These are phyloP conservation scores for Exophiala calicioides DNA, from an alignment of 2,329 filamentous ascomycete genomes.

Conservation along the genomic window DNA sequence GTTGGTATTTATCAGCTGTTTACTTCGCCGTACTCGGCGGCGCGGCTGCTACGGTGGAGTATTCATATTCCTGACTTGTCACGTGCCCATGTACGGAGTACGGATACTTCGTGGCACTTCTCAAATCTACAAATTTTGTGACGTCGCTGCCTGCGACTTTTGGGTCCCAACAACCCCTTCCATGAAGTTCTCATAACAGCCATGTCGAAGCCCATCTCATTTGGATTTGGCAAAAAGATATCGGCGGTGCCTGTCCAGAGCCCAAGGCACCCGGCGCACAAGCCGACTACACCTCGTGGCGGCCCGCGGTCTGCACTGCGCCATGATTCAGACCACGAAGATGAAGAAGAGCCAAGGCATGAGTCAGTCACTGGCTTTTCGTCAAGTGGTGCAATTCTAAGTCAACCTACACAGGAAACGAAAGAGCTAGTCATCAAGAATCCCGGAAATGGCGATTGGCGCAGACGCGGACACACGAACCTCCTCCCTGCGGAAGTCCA, in stretches of 20 bases:
- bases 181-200: background rate
- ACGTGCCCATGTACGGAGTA: too few relatives aligned
- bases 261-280: conserved; percentile 8
- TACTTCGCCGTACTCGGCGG: too few relatives aligned
- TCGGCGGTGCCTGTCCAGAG: conserved; percentile 1
- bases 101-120: background rate
- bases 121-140: background rate
- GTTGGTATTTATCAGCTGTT: too few relatives aligned
- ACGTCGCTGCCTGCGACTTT: background rate
- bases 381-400: conserved; percentile 50
- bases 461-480: conserved; percentile 54
- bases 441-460: conserved; percentile 58
- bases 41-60: too few relatives aligned
- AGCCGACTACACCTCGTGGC: conserved; percentile 3
- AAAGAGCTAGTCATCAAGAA: conserved; percentile 59
- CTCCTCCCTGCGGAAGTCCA: conserved; percentile 59
- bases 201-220: conserved; percentile 32
- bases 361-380: conserved; percentile 56
- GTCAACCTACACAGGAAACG: conserved; percentile 36
- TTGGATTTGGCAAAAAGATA: conserved; percentile 32
- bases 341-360: conserved; percentile 36
- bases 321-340: conserved; percentile 57
- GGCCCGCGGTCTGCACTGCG: conserved; percentile 14
- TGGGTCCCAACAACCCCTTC: too few relatives aligned
- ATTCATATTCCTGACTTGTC: too few relatives aligned